These are phyloP conservation scores for Mucor ambiguus DNA, from an alignment of 371 early-diverging fungal genomes.

Conservation along the genomic window DNA sequence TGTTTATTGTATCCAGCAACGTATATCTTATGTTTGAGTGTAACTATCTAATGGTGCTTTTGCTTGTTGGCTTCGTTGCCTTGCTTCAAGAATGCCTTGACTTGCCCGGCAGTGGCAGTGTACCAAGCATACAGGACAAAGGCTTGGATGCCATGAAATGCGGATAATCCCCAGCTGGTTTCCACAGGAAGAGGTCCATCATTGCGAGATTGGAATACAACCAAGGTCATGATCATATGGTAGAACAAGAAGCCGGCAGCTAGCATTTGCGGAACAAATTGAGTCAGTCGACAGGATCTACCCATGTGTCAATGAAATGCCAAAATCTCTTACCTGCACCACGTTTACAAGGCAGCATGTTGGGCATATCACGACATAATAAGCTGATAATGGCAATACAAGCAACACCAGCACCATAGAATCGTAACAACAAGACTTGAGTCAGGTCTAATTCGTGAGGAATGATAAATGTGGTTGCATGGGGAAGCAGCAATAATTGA, in stretches of 20 bases:
- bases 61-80: background rate
- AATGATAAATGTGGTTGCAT: slow-evolving; percentile 14
- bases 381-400: slow-evolving; percentile 31
- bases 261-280: background rate
- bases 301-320: background rate
- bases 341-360: slow-evolving; percentile 52
- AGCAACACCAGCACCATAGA: slow-evolving; percentile 38
- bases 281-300: background rate
- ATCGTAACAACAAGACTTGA: slow-evolving; percentile 26
- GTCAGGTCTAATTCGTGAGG: slow-evolving; percentile 19
- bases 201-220: slow-evolving; percentile 35
- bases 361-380: slow-evolving; percentile 36
- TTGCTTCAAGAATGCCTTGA: slow-evolving; percentile 35
- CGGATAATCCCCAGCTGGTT: slow-evolving; percentile 18
- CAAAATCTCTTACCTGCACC: slow-evolving; percentile 33
- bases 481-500: slow-evolving; percentile 30
- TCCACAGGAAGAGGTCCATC: slow-evolving; percentile 22
- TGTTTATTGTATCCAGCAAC: too few relatives aligned
- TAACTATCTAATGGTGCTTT: slow-evolving; percentile 5
- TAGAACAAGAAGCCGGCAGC: slow-evolving; percentile 41
- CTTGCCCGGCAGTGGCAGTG: slow-evolving; percentile 43
- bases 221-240: slow-evolving; percentile 33
- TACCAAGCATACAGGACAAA: slow-evolving; percentile 45
- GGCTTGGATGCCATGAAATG: slow-evolving; percentile 28
- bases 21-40: too few relatives aligned